Conservation (phyloP, 768 basidiomycete species). For the Mycena crocata region DNA sequence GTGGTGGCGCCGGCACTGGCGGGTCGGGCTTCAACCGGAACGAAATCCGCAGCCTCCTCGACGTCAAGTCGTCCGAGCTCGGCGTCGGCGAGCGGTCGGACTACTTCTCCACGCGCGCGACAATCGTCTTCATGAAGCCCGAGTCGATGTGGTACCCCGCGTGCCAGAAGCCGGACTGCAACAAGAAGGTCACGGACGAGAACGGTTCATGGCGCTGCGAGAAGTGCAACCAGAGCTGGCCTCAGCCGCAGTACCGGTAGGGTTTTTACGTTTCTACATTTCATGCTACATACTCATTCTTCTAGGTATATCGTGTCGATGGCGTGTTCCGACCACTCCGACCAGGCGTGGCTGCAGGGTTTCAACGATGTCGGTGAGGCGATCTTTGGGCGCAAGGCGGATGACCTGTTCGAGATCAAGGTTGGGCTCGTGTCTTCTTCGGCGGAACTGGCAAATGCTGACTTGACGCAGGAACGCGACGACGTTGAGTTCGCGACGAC, state of each 20-base stretch:
- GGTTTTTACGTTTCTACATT: slow-evolving; percentile 37
- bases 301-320: slow-evolving; percentile 83
- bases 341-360: slow-evolving; percentile 91
- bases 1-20: slow-evolving; percentile 47
- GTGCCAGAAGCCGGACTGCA: slow-evolving; percentile 83
- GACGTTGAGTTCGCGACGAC: slow-evolving; percentile 68
- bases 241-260: slow-evolving; percentile 84
- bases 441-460: not conserved
- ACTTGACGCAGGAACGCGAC: slow-evolving; percentile 62
- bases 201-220: slow-evolving; percentile 91
- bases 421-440: slow-evolving; percentile 50
- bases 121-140: slow-evolving; percentile 87
- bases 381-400: slow-evolving; percentile 82
- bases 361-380: slow-evolving; percentile 92
- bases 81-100: slow-evolving; percentile 84
- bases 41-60: slow-evolving; percentile 78
- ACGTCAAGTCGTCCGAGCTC: slow-evolving; percentile 82
- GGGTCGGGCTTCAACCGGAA: slow-evolving; percentile 70
- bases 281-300: slow-evolving; percentile 15
- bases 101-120: slow-evolving; percentile 84
- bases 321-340: slow-evolving; percentile 91
- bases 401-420: slow-evolving; percentile 81
- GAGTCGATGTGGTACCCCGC: slow-evolving; percentile 91
- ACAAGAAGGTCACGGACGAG: slow-evolving; percentile 86
- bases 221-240: slow-evolving; percentile 83